Evolutionary conservation across 805 yeast species (phyloP).

Genomic region (Ogataea pignaliae): DNA sequence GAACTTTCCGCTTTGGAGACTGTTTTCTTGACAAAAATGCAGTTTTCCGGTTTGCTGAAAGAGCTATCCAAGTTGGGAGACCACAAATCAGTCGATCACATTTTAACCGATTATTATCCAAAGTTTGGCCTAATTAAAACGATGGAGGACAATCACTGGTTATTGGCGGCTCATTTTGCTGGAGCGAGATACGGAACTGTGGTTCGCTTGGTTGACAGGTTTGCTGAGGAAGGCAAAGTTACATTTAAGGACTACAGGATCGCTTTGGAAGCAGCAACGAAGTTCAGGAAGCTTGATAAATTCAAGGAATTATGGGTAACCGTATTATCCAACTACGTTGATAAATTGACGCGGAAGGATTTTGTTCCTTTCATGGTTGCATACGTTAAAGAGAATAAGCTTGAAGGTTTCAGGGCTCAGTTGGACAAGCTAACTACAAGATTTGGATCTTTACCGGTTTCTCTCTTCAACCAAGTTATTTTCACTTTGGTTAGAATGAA

Average conservation of each 20-base stretch:
- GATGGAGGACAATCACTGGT: slow-evolving; percentile 20
- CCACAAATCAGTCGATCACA: slow-evolving; percentile 20
- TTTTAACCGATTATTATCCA: slow-evolving; percentile 21
- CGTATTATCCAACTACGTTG: slow-evolving; percentile 5
- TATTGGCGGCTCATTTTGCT: slow-evolving; percentile 20
- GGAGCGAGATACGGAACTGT: slow-evolving; percentile 22
- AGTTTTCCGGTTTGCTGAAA: slow-evolving; percentile 15
- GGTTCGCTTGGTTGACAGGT: slow-evolving; percentile 12
- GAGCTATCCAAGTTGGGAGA: slow-evolving; percentile 20
- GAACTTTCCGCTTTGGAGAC: slow-evolving; percentile 16
- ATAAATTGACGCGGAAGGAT: slow-evolving; percentile 12
- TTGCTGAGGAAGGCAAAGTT: slow-evolving; percentile 5
- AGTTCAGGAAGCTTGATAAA: slow-evolving; percentile 8
- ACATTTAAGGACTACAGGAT: slow-evolving; percentile 12
- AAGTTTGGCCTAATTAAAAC: slow-evolving; percentile 15
- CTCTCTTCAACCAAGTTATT: slow-evolving; percentile 24
- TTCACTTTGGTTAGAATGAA: slow-evolving; percentile 17
- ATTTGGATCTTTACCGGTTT: slow-evolving; percentile 15
- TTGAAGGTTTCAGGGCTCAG: slow-evolving; percentile 9
- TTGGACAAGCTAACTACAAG: slow-evolving; percentile 12
- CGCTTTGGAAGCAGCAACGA: slow-evolving; percentile 22
- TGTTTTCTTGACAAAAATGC: slow-evolving; percentile 5
- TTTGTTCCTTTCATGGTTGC: slow-evolving; percentile 19
- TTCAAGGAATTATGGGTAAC: slow-evolving; percentile 22
- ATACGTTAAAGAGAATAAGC: slow-evolving; percentile 14